These are phyloP conservation scores for Tricholoma furcatifolium DNA, from an alignment of 768 basidiomycete genomes.

Conservation along the genomic window DNA sequence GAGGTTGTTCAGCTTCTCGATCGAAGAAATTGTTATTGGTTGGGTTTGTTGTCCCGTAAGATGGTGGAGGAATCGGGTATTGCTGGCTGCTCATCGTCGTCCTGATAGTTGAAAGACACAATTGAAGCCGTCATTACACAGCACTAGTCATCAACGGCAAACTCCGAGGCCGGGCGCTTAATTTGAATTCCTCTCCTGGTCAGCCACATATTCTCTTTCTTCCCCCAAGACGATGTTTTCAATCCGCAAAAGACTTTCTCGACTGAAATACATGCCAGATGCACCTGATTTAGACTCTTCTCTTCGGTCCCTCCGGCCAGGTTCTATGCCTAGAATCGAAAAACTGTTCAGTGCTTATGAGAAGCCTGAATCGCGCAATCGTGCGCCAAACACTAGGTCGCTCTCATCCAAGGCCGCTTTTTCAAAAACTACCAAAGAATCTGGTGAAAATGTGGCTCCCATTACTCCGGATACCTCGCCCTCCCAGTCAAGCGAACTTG, in stretches of 20 bases:
- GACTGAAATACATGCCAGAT: slow-evolving; percentile 9
- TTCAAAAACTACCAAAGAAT: neutral
- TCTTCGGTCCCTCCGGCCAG: slow-evolving; percentile 2
- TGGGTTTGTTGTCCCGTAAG: slow-evolving; percentile 47
- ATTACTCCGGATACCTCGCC: neutral
- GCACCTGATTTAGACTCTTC: neutral
- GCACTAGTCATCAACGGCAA: slow-evolving; percentile 14
- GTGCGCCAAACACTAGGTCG: neutral
- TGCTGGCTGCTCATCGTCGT: slow-evolving; percentile 49
- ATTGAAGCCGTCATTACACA: neutral
- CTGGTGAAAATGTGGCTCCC: neutral
- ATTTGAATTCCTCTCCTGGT: neutral
- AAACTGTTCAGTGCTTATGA: neutral
- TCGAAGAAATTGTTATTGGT: slow-evolving; percentile 28
- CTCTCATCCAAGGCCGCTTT: neutral
- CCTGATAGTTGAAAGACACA: slow-evolving; percentile 11
- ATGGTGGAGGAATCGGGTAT: slow-evolving; percentile 62
- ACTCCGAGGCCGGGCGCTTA: slow-evolving; percentile 6
- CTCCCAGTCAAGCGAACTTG: neutral
- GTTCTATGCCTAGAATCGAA: slow-evolving; percentile 12
- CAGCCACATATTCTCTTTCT: slow-evolving; percentile 1
- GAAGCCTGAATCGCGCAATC: neutral
- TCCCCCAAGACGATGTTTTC: slow-evolving; percentile 10
- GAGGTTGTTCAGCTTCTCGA: slow-evolving; percentile 46
- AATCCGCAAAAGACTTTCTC: slow-evolving; percentile 15